Base-by-base conservation (phyloP, 78 protist species). In the Dictyostelium firmibasis region DNA sequence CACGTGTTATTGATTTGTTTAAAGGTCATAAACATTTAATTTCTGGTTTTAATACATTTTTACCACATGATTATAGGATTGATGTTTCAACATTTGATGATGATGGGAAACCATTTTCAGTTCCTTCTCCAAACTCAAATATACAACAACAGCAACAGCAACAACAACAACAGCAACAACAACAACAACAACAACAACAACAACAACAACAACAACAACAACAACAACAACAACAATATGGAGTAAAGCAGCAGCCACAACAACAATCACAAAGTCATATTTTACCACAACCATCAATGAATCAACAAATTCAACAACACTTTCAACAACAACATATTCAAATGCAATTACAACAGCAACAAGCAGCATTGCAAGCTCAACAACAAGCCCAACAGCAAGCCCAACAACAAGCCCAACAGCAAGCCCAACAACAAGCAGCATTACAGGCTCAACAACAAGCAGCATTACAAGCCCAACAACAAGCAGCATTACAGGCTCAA, bases 31-130 rank as follows among this genome's bases (percentile, higher is more conserved):
- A 88, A 27, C 91, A 93, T 35, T 95, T 98, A 29, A 96, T 98
- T 29, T 77, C 86, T 9, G 99, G 99, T 29, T 98, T 98, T 97
- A 98, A 98, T 96, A 97, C 98, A 9, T 98, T 98, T 88, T 83
- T 98, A n/a, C 98, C 98, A 47, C 95, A 95, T 31, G 99, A 98
- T 23, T 98, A 94, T 95, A 79, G 96, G 84, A 98, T 98, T 33
- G 98, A 97, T 38, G 82, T 93, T 16, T 38, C 69, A 10, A 47
- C 36, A 36, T 57, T 81, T 11, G 94, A 85, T 18, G 92, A 81
- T 25, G 77, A 57, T 4, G 83, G 93, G 0, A 77, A 36, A 47
- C 92, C 92, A 5, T 86, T 60, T 57, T 83, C 86, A 6, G 75
- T 84, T 16, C 91, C 96, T 36, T 84, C 96, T 6, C 96, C 96